Percentiles rank a stretch among this genome's conserved stretches.
Conservation (phyloP, 1,284 basidiomycete species). For the Leccinum pallidistipes region DNA sequence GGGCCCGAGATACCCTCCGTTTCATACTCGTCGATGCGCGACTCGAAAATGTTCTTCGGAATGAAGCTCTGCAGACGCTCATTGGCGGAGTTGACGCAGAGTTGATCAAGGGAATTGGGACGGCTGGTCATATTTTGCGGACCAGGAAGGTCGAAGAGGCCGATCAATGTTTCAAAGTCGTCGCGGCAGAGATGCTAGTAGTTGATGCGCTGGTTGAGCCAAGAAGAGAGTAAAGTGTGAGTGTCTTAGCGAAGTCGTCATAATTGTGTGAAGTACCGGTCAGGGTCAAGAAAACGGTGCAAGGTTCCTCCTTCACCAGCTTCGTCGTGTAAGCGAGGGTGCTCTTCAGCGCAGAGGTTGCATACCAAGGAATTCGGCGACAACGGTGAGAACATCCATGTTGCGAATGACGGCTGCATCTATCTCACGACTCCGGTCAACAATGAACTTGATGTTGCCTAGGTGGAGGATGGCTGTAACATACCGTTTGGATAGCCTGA, state of each 20-base stretch:
- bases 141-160: slow-evolving; percentile 94
- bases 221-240: slow-evolving; percentile 81
- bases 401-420: slow-evolving; percentile 89
- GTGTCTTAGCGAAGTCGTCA: slow-evolving; percentile 89
- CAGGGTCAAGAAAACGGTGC: slow-evolving; percentile 95
- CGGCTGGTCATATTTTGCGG: slow-evolving; percentile 83
- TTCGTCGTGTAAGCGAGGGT: slow-evolving; percentile 91
- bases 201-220: slow-evolving; percentile 94
- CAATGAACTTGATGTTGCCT: slow-evolving; percentile 93
- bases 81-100: slow-evolving; percentile 95
- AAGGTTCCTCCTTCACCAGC: slow-evolving; percentile 91
- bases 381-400: slow-evolving; percentile 73
- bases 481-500: slow-evolving; percentile 90
- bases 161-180: slow-evolving; percentile 90
- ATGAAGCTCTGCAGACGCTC: slow-evolving; percentile 88
- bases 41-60: slow-evolving; percentile 72
- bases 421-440: slow-evolving; percentile 79
- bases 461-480: slow-evolving; percentile 96
- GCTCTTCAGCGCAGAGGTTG: slow-evolving; percentile 73
- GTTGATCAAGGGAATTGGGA: slow-evolving; percentile 92
- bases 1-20: slow-evolving; percentile 77
- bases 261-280: slow-evolving; percentile 88
- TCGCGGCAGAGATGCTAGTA: slow-evolving; percentile 89
- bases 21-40: slow-evolving; percentile 77
- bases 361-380: slow-evolving; percentile 92